A percentile compares a stretch with the other conserved stretches of the same genome.
Evolutionary conservation across 202 grass and related monocot species (phyloP).

Genomic region (Setaria italica): DNA sequence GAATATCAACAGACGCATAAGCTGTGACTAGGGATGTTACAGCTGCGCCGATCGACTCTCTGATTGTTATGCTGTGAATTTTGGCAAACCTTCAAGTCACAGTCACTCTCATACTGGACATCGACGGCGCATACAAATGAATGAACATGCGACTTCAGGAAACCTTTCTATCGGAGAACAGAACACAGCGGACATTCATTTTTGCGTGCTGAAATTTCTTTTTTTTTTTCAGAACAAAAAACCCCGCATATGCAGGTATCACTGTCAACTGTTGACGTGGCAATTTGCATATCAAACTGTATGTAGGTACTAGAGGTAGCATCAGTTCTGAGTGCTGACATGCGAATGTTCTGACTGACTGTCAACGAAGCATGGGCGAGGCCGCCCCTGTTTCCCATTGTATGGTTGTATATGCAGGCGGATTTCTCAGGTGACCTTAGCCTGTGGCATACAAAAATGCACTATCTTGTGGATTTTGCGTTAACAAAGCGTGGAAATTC

Average conservation of each 20-base stretch:
- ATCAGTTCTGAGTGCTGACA: slow-evolving; percentile 22
- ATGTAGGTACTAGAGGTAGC: not conserved
- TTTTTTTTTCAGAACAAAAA: not conserved
- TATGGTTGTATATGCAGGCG: not conserved
- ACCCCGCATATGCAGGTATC: not conserved
- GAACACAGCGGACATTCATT: not conserved
- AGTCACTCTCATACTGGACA: not conserved
- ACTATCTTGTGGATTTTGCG: not conserved
- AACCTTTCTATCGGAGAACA: not conserved
- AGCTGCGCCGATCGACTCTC: not conserved
- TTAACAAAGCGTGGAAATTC: not conserved
- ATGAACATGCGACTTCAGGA: not conserved
- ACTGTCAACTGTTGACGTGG: not conserved
- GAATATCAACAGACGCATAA: not conserved
- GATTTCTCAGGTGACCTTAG: not conserved
- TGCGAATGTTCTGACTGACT: not conserved
- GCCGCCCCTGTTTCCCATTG: not conserved
- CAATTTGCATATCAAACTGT: too few relatives aligned
- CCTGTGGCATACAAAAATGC: not conserved
- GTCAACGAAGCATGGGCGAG: slow-evolving; percentile 6
- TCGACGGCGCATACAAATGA: not conserved
- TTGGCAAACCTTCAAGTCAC: not conserved
- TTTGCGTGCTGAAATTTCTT: not conserved
- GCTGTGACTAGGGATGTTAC: slow-evolving; percentile 11
- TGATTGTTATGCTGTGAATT: not conserved